phyloP scores from a whole-genome alignment of 2,329 filamentous ascomycete genomes.

The Chaetomiaceae sp. region DNA sequence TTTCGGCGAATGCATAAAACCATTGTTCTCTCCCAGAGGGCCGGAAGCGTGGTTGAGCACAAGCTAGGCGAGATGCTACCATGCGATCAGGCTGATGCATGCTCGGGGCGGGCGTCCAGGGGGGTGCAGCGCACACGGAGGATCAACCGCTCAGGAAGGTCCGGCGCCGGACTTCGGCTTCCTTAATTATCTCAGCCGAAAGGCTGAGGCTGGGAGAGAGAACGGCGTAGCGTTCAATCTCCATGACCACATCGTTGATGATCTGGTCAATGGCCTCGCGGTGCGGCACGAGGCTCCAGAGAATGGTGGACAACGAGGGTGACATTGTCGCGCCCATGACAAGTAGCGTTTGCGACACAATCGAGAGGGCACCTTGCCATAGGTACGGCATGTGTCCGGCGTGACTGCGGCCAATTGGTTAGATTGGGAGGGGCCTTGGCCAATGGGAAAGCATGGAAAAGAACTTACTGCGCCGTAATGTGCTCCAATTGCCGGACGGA shows the following conservation, averaged over 20 bases:
- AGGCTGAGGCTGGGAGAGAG: constrained; percentile 72
- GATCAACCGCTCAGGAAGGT: constrained; percentile 52
- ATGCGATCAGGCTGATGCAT: constrained; percentile 14
- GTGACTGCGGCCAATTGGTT: constrained; percentile 51
- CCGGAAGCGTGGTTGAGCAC: constrained; percentile 21
- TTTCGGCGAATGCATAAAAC: constrained; percentile 9
- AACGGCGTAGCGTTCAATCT: constrained; percentile 69
- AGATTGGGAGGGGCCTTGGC: constrained; percentile 30
- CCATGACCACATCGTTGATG: constrained; percentile 70
- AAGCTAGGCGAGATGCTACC: constrained; percentile 12
- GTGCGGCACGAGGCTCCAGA: constrained; percentile 53
- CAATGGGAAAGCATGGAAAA: constrained; percentile 17
- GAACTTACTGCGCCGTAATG: constrained; percentile 67
- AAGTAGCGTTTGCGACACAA: constrained; percentile 75
- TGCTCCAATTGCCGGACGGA: constrained; percentile 76
- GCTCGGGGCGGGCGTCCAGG: constrained; percentile 1
- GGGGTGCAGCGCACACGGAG: too few species aligned
- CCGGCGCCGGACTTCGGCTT: constrained; percentile 69
- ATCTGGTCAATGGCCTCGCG: constrained; percentile 66
- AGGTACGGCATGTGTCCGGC: constrained; percentile 81
- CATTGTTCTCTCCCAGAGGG: constrained; percentile 19
- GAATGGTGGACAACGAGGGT: constrained; percentile 62
- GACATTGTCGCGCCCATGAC: constrained; percentile 85
- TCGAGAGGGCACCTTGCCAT: constrained; percentile 78
- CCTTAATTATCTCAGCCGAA: constrained; percentile 74